Base-by-base conservation (phyloP, 257 asterid genomes). In the Plantago elongata region DNA sequence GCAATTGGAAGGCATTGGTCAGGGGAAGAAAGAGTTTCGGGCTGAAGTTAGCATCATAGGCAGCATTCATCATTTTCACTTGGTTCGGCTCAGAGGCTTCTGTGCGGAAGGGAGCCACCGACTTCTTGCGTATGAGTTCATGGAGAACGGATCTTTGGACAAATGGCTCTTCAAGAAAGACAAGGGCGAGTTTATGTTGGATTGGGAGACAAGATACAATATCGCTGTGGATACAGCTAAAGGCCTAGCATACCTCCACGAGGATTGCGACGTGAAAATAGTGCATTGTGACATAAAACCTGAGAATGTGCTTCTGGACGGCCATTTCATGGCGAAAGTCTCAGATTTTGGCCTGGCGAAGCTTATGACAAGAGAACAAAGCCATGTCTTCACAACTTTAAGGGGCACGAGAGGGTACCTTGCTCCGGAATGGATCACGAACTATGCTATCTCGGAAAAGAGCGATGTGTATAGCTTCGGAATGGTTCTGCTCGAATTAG, bases 401-500 rank as follows among this genome's bases (percentile, higher is more conserved):
- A 75, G 85, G 72, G 89, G 89, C 42, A 82, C 89, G 27, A 68
- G 89, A 51, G 89, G 89, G 18, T 82, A 82, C 63, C 80, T 82
- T 40, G 99, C 99, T 0, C 99, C 99, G 0, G 99, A 93, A 50
- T 93, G 99, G 99, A 87, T 93, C 78, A 89, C 96, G 16, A 93
- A 72, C 85, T 83, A 87, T 13, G 94, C 99, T 44, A 89, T 93
- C 57, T 89, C 99, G 0, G 99, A 89, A 72, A 93, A 87, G 77
- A 89, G 96, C 18, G 99, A 89, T 12, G 99, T 93, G 3, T 93
- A 80, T 42, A 89, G 99, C 74, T 89, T 78, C 37, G 97, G 99
- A 3, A 83, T 93, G 99, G 96, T 89, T 44, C 65, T 93, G 72
- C 95, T 93, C 0, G 99, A 93, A 75, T 78, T 93, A 11, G 77